Base-by-base conservation (phyloP, 1,284 basidiomycete species). In the Trametes hirsuta region DNA sequence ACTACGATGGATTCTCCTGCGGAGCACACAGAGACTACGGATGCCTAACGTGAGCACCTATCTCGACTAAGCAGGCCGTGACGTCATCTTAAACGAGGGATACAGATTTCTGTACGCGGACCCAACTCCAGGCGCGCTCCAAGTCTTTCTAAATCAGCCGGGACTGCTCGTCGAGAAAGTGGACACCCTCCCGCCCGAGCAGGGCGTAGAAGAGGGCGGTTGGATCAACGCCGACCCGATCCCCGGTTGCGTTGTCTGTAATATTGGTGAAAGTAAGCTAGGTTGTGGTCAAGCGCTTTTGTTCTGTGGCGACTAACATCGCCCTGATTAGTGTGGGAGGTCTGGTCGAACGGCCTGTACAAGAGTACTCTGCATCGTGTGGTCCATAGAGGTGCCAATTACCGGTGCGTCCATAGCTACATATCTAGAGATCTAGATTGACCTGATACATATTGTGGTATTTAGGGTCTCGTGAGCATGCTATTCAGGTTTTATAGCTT, bases 11-110 rank as follows among this genome's bases (percentile, higher is more conserved):
- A 4, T 84, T 89, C 68, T 93, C 90, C 15, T 95, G 93, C 68
- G 93, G 93, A 24, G 90, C 90, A 53, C 92, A 94, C 75, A 91
- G 87, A 70, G 93, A 95, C 71, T 95, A 94, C 65, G 93, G 93
- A 14, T 94, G 91, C 72, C 72, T 94, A 65, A 94, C 92, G 90
- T 92, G 75, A 70, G 82, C n/a, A 39, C 24, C 25, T 35, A 51
- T 48, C 34, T 61, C 30, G 14, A 41, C 54, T 22, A 39, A 18
- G 5, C 3, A 22, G 18, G 18, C 18, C 18, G 18, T 40, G 18
- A 35, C 40, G n/a, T 47, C 10, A 30, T 30, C 30, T 30, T 8
- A 30, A 8, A 30, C 8, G 4, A 30, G 4, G 30, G 8, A 10
- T 6, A 4, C 60, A 94, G 92, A 10, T 87, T 95, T 69, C 78